Evolutionary conservation across 2,329 filamentous ascomycete genomes (phyloP).

Genomic region (Fusarium metavorans): DNA sequence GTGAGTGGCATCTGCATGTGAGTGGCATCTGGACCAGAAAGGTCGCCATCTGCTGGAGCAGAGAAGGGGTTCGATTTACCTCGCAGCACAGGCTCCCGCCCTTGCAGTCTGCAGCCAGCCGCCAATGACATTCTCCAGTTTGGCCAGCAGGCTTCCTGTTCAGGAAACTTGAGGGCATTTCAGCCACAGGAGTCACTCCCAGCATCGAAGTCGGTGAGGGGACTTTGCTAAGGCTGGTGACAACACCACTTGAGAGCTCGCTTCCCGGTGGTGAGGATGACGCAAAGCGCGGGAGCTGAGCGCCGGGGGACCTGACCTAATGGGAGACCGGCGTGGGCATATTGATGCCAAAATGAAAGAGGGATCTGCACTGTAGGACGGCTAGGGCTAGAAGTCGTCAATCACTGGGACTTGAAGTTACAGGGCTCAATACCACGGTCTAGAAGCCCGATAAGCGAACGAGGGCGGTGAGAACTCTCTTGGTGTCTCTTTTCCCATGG

Average conservation of each 20-base stretch:
- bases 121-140: slow-evolving; percentile 38
- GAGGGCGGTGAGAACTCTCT: background rate
- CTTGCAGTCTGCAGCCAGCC: slow-evolving; percentile 21
- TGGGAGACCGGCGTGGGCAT: slow-evolving; percentile 22
- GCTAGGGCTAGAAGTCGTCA: slow-evolving; percentile 17
- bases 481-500: background rate
- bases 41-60: background rate
- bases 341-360: slow-evolving; percentile 19
- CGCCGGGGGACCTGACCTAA: slow-evolving; percentile 7
- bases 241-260: slow-evolving; percentile 18
- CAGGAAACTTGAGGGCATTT: slow-evolving; percentile 36
- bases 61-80: slow-evolving; percentile 9
- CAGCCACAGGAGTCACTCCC: slow-evolving; percentile 23
- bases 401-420: slow-evolving; percentile 16
- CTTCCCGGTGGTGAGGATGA: slow-evolving; percentile 18
- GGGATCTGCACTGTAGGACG: slow-evolving; percentile 28
- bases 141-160: slow-evolving; percentile 38
- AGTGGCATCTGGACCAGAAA: background rate
- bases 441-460: slow-evolving; percentile 14
- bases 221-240: slow-evolving; percentile 22
- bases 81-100: slow-evolving; percentile 10
- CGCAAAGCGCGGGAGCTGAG: slow-evolving; percentile 9
- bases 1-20: background rate
- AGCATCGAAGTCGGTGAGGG: background rate
- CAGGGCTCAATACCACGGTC: slow-evolving; percentile 11